Conservation (phyloP, 768 basidiomycete species). For the Mycena floridula region DNA sequence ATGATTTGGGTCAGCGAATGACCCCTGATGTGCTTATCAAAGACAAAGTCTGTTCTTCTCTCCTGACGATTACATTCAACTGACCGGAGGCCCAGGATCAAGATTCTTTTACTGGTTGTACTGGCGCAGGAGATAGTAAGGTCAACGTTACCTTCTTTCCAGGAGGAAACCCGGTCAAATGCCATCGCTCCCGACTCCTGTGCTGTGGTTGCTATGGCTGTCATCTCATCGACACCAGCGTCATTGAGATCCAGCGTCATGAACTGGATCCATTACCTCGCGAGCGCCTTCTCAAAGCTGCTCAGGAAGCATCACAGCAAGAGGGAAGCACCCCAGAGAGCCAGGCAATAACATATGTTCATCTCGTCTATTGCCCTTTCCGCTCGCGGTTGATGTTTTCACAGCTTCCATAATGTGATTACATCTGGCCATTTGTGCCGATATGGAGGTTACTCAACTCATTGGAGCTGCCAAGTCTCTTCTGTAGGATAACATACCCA, state of each 20-base stretch:
- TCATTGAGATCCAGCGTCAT: background rate
- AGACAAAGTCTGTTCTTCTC: background rate
- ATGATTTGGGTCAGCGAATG: no score
- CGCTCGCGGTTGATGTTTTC: background rate
- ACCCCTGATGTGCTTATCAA: background rate
- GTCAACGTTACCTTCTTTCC: background rate
- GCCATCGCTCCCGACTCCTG: background rate
- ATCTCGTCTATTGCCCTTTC: background rate
- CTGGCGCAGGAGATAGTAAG: background rate
- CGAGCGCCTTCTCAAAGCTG: background rate
- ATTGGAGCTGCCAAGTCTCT: constrained; percentile 4
- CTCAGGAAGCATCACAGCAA: background rate
- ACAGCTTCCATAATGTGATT: background rate
- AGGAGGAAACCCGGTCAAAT: background rate
- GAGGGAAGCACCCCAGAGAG: background rate
- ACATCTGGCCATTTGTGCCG: constrained; percentile 4
- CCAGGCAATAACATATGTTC: background rate
- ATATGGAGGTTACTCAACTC: constrained; percentile 10
- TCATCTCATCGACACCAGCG: background rate
- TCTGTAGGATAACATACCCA: constrained; percentile 3
- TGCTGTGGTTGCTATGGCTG: background rate
- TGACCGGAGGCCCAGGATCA: background rate
- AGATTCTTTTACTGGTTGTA: background rate
- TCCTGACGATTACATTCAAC: background rate
- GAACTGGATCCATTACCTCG: background rate